A percentile compares a stretch with the other conserved stretches of the same genome.
These are phyloP conservation scores for Lagerstroemia fauriei DNA, from an alignment of 441 rosid genomes.

Conservation along the genomic window DNA sequence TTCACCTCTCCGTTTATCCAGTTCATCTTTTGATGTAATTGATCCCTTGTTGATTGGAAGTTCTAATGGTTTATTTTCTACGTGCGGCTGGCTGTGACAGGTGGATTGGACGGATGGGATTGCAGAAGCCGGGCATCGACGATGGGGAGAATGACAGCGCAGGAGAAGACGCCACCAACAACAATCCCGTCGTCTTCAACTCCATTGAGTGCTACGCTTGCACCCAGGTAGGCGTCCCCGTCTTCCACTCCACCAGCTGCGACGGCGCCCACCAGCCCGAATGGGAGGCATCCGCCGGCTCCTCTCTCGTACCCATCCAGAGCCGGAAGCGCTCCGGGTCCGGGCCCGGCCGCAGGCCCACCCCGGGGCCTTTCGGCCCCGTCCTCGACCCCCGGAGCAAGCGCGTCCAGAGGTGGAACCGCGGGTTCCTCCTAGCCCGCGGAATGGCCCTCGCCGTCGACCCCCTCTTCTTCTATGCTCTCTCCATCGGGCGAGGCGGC, in stretches of 20 bases:
- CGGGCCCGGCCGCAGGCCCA: constrained; percentile 5
- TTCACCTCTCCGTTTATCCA: background rate
- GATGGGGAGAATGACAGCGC: constrained; percentile 2
- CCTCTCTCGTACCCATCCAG: constrained; percentile 63
- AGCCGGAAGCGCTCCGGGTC: constrained; percentile 22
- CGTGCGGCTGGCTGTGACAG: constrained; percentile 23
- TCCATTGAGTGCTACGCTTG: constrained; percentile 64
- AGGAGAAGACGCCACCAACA: constrained; percentile 15
- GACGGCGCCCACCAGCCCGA: constrained; percentile 59
- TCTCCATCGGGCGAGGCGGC: constrained; percentile 51
- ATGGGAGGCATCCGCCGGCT: constrained; percentile 73
- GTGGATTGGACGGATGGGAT: constrained; percentile 41
- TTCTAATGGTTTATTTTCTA: background rate
- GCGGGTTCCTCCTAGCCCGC: constrained; percentile 56
- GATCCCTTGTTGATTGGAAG: background rate
- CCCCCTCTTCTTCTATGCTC: constrained; percentile 61
- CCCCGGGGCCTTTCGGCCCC: constrained; percentile 38
- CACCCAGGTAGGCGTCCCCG: constrained; percentile 69
- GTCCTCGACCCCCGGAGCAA: constrained; percentile 60
- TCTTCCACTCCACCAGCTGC: constrained; percentile 71
- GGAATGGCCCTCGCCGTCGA: constrained; percentile 63
- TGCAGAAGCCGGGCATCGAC: constrained; percentile 10
- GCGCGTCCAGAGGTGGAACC: constrained; percentile 59
- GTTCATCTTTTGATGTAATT: no score
- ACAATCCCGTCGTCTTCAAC: constrained; percentile 35